Evolutionary conservation across 2,329 filamentous ascomycete species (phyloP), one percentile per base, ranked within the genome.

Genomic region (Hysterium pulicare): DNA sequence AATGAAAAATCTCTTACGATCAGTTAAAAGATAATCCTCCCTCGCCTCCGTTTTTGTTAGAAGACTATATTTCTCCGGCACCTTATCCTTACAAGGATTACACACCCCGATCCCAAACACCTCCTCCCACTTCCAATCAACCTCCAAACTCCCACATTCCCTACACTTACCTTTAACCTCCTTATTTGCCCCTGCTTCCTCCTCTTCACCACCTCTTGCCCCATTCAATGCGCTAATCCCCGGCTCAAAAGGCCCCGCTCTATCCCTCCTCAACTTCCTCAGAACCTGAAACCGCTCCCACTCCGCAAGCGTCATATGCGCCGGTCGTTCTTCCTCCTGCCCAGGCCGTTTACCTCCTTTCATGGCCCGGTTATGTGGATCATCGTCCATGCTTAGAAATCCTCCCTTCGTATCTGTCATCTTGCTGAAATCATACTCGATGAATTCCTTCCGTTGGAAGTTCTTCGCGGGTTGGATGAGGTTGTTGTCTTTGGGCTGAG

Each of bases 401-500:
- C 93, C 93, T 48, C 93, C 93, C 62, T 96, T 96, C 1, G 91
- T 97, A 66, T 98, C 93, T 5, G 86, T 94, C 90, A 98, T 97
- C 70, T 91, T 86, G 62, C 87, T 91, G 70, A 98, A 93, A 67
- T 98, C 93, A 71, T 96, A 97, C 62, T 98, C 93, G 59, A 98
- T 90, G 63, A 86, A 97, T 65, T 64, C 62, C 6, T 58, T 61
- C 36, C 93, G 91, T 47, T 87, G 82, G 54, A 97, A 96, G 60
- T 94, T 96, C 58, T 83, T 81, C 30, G 88, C 87, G 1, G 91
- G 85, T 42, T 82, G 83, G 38, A 94, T 83, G 46, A 63, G 72
- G 13, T 74, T 72, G 50, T 77, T 70, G 9, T 60, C 55, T 2
- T 57, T 53, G 1, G 65, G 64, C 41, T 56, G 57, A 38, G 58